phyloP scores from a whole-genome alignment of 2,329 filamentous ascomycete genomes.

The Penicillium sp. region DNA sequence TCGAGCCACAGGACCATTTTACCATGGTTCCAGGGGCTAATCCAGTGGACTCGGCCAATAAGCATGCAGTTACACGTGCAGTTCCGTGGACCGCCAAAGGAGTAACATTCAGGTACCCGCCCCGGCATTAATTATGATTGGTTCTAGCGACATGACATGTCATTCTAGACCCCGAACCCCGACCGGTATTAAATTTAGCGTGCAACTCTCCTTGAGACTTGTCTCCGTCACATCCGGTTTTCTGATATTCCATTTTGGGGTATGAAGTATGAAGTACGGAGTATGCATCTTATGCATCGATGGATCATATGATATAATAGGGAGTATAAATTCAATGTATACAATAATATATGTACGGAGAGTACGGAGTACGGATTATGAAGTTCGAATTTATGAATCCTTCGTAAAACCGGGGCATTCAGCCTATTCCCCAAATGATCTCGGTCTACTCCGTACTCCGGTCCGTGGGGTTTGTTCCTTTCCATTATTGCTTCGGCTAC shows the following conservation, averaged over 20 bases:
- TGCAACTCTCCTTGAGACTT: neutral
- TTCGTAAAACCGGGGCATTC: neutral
- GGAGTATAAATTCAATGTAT: neutral
- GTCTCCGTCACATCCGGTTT: neutral
- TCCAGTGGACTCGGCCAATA: constrained; percentile 15
- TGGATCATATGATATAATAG: neutral
- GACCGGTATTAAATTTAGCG: neutral
- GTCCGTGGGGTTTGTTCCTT: neutral
- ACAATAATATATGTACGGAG: too few relatives aligned
- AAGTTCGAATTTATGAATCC: neutral
- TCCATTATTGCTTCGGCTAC: neutral
- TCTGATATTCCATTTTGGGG: neutral
- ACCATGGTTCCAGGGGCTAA: constrained; percentile 21
- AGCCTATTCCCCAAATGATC: neutral
- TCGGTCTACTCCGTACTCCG: neutral
- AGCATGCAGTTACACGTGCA: constrained; percentile 9
- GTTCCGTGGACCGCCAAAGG: constrained; percentile 10
- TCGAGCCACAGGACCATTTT: constrained; percentile 12
- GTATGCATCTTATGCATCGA: neutral
- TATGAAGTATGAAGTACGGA: neutral
- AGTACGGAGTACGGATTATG: too few relatives aligned
- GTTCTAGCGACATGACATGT: constrained; percentile 18
- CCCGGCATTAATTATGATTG: constrained; percentile 14
- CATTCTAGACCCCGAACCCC: constrained; percentile 15
- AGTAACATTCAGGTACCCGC: constrained; percentile 27